Base-by-base conservation (phyloP, 148 eudicot genomes). In the Agrostemma githago region DNA sequence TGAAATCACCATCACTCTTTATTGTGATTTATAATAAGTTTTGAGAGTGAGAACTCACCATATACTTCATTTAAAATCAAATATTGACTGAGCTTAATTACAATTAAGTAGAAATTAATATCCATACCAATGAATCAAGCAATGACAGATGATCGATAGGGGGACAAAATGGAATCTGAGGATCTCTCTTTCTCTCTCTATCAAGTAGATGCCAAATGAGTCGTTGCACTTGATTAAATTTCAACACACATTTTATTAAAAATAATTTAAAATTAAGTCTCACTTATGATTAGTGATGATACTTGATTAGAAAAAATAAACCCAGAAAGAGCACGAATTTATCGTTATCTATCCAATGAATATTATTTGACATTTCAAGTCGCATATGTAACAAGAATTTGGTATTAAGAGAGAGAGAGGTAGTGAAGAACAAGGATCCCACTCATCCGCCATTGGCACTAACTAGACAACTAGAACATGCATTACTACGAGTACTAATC, bases 371-470 rank as follows among this genome's bases (percentile, higher is more conserved):
- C 34, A 26, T 26, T 26, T 26, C 34, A 26, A n/a, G n/a, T n/a
- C 34, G 1, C 34, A 26, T 26, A 0, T 0, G 34, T 26, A 26
- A 26, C 34, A 26, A 26, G 34, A 26, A 26, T 26, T 26, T 26
- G 34, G 1, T 1, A 26, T 26, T 26, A 26, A 26, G 1, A 51
- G 9, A 51, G 14, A 9, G 56, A 51, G 66, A 66, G 19, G 48
- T 20, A 70, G 40, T 26, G 39, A 70, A 51, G 54, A 20, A 70
- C 20, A 69, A 48, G 17, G 41, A 70, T 26, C 72, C 72, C 60
- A 51, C 60, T 70, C 59, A 58, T 70, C 60, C 61, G 40, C 72
- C 15, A 40, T 42, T 37, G 20, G 11, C 46, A 65, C 68, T 65
- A 65, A 26, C 34, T 7, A 8, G 2, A 46, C 10, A 46, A 51